These are phyloP conservation scores for Prunus padus DNA, from an alignment of 306 rosid genomes.

Conservation along the genomic window DNA sequence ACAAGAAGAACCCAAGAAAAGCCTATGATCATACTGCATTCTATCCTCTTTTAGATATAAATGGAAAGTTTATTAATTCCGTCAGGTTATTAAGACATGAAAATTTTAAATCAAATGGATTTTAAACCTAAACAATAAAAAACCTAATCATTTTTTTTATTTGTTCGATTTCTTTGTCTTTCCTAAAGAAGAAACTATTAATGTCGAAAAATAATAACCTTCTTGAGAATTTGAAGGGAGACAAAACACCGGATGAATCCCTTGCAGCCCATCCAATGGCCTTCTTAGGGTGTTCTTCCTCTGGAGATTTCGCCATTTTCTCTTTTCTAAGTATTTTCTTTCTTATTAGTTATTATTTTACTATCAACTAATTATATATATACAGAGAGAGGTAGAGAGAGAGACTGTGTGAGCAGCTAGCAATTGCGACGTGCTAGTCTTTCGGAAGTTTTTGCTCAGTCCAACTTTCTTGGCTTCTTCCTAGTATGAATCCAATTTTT, in stretches of 20 bases:
- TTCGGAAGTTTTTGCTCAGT: not conserved
- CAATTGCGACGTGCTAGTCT: not conserved
- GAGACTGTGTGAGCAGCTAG: not conserved
- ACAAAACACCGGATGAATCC: constrained; percentile 27
- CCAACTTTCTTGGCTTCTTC: not conserved
- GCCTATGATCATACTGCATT: no score
- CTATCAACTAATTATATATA: no score
- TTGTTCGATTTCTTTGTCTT: no score
- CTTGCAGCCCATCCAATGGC: constrained; percentile 33
- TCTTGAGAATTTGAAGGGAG: constrained; percentile 33
- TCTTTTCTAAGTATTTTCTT: not conserved
- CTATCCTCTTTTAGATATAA: no score
- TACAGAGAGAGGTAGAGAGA: not conserved
- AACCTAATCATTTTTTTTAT: no score
- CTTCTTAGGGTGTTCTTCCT: constrained; percentile 16
- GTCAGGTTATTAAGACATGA: no score
- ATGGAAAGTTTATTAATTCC: no score
- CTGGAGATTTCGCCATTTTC: not conserved
- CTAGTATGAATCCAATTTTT: not conserved
- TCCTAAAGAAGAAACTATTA: no score
- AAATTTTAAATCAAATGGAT: no score
- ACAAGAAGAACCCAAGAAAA: no score
- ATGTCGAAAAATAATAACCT: constrained; percentile 5
- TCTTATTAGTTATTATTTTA: no score
- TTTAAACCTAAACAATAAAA: no score